phyloP scores from a whole-genome alignment of 805 yeast species.

The Saccharomycopsis lassenensis region DNA sequence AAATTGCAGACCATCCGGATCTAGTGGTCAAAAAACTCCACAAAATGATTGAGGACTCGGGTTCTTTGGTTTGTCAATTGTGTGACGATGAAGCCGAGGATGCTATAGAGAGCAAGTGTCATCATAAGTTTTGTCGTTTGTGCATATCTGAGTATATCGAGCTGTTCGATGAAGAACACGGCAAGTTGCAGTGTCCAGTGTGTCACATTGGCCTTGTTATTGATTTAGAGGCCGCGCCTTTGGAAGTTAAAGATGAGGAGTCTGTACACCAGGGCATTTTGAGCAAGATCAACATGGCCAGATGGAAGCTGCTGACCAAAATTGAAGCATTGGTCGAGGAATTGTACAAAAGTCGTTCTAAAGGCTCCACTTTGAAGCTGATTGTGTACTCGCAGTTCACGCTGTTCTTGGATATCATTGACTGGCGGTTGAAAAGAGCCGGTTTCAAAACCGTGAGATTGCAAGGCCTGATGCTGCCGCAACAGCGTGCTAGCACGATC shows the following conservation, averaged over 20 bases:
- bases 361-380: slow-evolving; percentile 80
- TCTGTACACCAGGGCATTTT: slow-evolving; percentile 62
- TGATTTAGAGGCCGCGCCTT: slow-evolving; percentile 77
- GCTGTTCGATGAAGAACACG: slow-evolving; percentile 36
- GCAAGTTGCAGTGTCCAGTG: slow-evolving; percentile 78
- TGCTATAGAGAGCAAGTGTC: slow-evolving; percentile 89
- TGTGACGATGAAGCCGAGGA: slow-evolving; percentile 99
- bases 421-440: slow-evolving; percentile 90
- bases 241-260: slow-evolving; percentile 52
- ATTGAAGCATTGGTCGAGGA: slow-evolving; percentile 96
- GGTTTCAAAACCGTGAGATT: slow-evolving; percentile 91
- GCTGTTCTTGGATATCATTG: slow-evolving; percentile 89
- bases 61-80: slow-evolving; percentile 70
- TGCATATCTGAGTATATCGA: slow-evolving; percentile 88
- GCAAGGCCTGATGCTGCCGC: slow-evolving; percentile 96
- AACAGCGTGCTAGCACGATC: slow-evolving; percentile 86
- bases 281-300: slow-evolving; percentile 78
- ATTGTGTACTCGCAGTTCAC: slow-evolving; percentile 97
- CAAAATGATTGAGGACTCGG: slow-evolving; percentile 27
- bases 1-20: slow-evolving; percentile 97
- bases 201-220: slow-evolving; percentile 91
- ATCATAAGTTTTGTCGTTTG: slow-evolving; percentile 85
- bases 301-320: slow-evolving; percentile 91
- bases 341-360: slow-evolving; percentile 74
- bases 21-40: slow-evolving; percentile 64